Conservation (phyloP, 225 moss, liverwort and hornwort genomes). For the Climacium dendroides region DNA sequence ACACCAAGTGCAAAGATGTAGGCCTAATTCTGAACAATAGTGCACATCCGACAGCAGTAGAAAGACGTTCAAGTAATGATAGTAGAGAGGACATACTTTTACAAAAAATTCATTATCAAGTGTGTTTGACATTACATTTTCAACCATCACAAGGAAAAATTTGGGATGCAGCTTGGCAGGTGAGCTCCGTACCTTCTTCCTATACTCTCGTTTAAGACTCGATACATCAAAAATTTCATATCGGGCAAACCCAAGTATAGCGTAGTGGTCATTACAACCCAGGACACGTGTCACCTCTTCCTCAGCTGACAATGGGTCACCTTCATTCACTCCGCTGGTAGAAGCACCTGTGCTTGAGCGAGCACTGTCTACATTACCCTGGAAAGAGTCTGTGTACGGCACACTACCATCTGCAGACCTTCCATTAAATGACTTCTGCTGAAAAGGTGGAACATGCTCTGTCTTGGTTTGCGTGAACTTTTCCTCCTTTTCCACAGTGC, state of each 20-base stretch:
- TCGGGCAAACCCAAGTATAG: constrained; percentile 72
- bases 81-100: background rate
- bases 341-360: constrained; percentile 70
- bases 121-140: background rate
- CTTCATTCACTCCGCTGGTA: constrained; percentile 72
- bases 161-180: background rate
- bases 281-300: constrained; percentile 86
- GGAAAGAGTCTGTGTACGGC: constrained; percentile 34
- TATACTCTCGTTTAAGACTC: constrained; percentile 83
- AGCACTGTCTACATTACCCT: constrained; percentile 30
- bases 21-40: background rate
- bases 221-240: constrained; percentile 65
- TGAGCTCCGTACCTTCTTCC: constrained; percentile 52
- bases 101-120: background rate
- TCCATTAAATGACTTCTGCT: constrained; percentile 41
- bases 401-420: constrained; percentile 38
- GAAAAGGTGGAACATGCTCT: constrained; percentile 23
- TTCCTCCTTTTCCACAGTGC: constrained; percentile 40
- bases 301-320: constrained; percentile 71
- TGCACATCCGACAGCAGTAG: background rate
- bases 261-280: constrained; percentile 79
- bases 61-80: background rate
- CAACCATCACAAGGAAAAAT: background rate
- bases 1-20: background rate
- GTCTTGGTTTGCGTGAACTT: constrained; percentile 26